phyloP scores from a whole-genome alignment of 179 eudicot species.

The Silene vulgaris region DNA sequence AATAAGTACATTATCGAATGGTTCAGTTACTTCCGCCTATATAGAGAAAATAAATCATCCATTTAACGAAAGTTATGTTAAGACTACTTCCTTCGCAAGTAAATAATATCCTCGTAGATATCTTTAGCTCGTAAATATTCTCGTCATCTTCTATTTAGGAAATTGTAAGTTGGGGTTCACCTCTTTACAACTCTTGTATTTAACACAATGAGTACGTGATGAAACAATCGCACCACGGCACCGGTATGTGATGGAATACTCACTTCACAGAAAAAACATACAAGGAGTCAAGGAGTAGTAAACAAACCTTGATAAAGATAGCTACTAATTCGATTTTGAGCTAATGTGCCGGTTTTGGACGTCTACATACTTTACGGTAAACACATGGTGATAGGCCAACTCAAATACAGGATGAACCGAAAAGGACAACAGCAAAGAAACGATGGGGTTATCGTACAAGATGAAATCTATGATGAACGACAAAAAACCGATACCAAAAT shows the following conservation, averaged over 20 bases:
- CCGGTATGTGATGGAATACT: neutral
- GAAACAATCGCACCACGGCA: too few species aligned
- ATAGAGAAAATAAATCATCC: too few species aligned
- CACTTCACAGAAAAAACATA: conserved; percentile 8
- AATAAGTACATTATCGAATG: too few species aligned
- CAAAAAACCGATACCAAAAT: conserved; percentile 28
- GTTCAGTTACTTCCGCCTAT: too few species aligned
- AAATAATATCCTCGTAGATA: too few species aligned
- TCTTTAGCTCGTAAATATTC: too few species aligned
- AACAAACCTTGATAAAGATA: conserved; percentile 9
- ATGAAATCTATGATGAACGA: conserved; percentile 20
- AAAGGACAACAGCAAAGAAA: neutral
- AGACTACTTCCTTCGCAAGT: too few species aligned
- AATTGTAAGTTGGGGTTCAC: too few species aligned
- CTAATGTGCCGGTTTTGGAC: conserved; percentile 18
- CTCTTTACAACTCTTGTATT: too few species aligned
- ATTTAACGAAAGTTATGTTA: too few species aligned
- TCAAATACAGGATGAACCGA: conserved; percentile 19
- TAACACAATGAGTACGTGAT: neutral
- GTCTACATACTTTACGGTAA: conserved; percentile 17
- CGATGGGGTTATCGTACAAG: conserved; percentile 25
- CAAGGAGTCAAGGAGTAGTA: neutral
- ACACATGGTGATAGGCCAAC: conserved; percentile 24
- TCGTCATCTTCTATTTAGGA: too few species aligned
- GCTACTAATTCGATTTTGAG: conserved; percentile 17